phyloP scores from a whole-genome alignment of 2,329 filamentous ascomycete genomes.

The Xylaria sp. region DNA sequence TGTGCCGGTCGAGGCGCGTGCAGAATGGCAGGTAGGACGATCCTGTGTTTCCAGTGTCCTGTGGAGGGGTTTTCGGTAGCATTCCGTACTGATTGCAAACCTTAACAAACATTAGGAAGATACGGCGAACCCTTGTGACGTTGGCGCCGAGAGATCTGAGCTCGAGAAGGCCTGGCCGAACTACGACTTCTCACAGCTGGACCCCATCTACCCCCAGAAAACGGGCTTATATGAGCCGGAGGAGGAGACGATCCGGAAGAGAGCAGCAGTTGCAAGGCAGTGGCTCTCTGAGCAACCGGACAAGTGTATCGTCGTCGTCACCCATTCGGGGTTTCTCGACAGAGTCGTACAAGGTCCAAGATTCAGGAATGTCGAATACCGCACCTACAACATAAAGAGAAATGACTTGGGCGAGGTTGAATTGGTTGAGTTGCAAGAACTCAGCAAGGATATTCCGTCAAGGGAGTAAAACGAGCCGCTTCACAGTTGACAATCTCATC shows the following conservation, averaged over 20 bases:
- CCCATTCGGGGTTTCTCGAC: constrained; percentile 49
- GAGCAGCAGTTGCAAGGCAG: constrained; percentile 44
- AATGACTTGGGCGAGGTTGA: constrained; percentile 30
- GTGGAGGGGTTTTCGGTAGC: neutral
- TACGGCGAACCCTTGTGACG: constrained; percentile 49
- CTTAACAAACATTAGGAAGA: constrained; percentile 44
- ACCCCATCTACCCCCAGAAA: constrained; percentile 50
- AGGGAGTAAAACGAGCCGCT: constrained; percentile 11
- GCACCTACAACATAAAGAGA: constrained; percentile 43
- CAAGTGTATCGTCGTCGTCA: constrained; percentile 49
- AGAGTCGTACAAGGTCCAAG: constrained; percentile 45
- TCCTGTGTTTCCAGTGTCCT: neutral
- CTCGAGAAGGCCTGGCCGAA: constrained; percentile 47
- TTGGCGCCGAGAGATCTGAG: constrained; percentile 42
- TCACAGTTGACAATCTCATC: neutral
- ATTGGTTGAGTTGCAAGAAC: constrained; percentile 39
- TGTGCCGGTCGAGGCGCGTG: constrained; percentile 47
- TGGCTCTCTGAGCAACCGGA: constrained; percentile 48
- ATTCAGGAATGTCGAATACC: constrained; percentile 48
- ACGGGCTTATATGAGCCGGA: constrained; percentile 48
- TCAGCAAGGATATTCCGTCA: constrained; percentile 31
- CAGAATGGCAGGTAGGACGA: constrained; percentile 50
- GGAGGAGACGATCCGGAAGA: constrained; percentile 44
- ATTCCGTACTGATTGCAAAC: constrained; percentile 11
- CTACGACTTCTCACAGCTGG: constrained; percentile 49